A percentile compares a stretch with the other conserved stretches of the same genome.
phyloP scores from a whole-genome alignment of 2,329 filamentous ascomycete genomes.

The Zalaria obscura region DNA sequence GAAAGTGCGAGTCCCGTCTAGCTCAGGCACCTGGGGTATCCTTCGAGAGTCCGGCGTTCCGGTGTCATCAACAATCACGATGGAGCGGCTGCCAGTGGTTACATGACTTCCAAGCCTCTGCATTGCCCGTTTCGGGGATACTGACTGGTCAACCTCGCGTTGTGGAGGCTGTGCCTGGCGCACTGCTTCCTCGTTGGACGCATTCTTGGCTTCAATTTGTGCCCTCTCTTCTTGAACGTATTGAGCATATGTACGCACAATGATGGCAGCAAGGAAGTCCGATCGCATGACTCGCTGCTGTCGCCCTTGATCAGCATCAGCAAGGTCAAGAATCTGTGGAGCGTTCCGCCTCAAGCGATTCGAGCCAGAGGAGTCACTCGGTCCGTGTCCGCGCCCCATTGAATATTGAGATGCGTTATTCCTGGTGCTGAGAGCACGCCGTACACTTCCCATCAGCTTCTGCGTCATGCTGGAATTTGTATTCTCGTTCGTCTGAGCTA shows the following conservation, averaged over 20 bases:
- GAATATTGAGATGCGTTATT: background rate
- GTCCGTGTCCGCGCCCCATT: too few species aligned
- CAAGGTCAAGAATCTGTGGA: too few species aligned
- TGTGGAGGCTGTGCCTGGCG: too few species aligned
- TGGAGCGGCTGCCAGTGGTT: conserved; percentile 75
- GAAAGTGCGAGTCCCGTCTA: too few species aligned
- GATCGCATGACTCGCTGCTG: background rate
- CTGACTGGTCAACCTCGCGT: too few species aligned
- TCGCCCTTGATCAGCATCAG: background rate
- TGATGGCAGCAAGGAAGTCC: background rate
- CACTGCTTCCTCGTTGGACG: too few species aligned
- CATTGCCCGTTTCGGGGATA: background rate
- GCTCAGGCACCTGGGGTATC: too few species aligned
- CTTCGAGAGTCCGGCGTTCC: conserved; percentile 25
- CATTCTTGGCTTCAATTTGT: too few species aligned
- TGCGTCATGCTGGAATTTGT: background rate
- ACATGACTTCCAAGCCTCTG: conserved; percentile 37
- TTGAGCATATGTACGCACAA: background rate
- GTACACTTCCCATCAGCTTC: conserved; percentile 16
- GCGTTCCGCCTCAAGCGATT: too few species aligned
- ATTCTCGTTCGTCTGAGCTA: too few species aligned
- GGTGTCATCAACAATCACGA: conserved; percentile 68
- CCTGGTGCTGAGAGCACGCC: conserved; percentile 56
- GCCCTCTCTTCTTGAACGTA: background rate
- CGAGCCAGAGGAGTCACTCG: too few species aligned